Evolutionary conservation across 139 green algal genomes (phyloP).

Genomic region (Choricystis sp.): DNA sequence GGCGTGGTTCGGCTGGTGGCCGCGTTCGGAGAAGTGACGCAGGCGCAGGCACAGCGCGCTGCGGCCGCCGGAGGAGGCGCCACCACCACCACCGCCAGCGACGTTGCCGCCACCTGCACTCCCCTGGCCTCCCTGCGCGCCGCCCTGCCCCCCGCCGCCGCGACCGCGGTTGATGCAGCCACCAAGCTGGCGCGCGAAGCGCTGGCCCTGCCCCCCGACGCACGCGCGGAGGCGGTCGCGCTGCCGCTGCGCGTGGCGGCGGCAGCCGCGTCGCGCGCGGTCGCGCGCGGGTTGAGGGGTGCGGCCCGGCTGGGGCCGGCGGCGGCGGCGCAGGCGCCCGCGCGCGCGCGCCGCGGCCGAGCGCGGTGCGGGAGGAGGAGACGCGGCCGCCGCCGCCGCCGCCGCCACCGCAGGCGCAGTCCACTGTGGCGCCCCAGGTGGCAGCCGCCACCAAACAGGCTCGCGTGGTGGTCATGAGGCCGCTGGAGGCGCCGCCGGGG

Average conservation of each 20-base stretch:
- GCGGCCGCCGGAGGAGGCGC: background rate
- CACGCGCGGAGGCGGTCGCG: slow-evolving; percentile 10
- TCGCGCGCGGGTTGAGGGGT: slow-evolving; percentile 12
- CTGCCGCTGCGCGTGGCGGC: slow-evolving; percentile 13
- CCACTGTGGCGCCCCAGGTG: too few relatives aligned
- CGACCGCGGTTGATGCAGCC: background rate
- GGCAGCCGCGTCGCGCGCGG: slow-evolving; percentile 2
- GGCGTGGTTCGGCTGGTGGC: slow-evolving; percentile 16
- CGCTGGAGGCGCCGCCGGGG: background rate
- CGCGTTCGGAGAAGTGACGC: slow-evolving; percentile 7
- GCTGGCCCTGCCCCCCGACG: slow-evolving; percentile 7
- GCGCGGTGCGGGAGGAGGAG: too few relatives aligned
- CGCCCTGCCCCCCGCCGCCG: background rate
- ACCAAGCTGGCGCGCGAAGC: background rate
- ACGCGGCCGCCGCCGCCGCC: too few relatives aligned
- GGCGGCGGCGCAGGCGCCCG: too few relatives aligned
- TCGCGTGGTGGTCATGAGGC: background rate
- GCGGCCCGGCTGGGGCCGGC: too few relatives aligned
- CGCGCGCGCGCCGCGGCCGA: too few relatives aligned
- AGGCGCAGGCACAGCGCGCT: background rate
- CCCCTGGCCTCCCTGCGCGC: background rate
- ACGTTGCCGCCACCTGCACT: background rate
- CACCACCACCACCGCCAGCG: background rate
- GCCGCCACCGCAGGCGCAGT: too few relatives aligned
- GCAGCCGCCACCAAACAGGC: too few relatives aligned